Evolutionary conservation across 108 stramenopile genomes (phyloP).

Genomic region (Nitzschia inconspicua): DNA sequence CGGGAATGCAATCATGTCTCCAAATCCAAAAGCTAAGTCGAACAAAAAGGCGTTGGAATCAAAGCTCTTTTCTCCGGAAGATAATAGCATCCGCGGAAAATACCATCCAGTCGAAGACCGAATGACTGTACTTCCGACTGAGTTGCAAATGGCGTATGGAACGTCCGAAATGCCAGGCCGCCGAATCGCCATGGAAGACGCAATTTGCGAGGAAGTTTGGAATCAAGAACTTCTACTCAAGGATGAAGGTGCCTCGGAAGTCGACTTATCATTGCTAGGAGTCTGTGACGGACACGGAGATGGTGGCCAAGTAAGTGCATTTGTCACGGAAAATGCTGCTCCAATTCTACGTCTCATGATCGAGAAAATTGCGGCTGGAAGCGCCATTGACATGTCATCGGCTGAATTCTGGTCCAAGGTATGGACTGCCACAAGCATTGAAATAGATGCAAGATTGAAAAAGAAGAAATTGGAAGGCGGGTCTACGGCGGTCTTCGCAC

Average conservation of each 20-base stretch:
- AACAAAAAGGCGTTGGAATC: constrained; percentile 40
- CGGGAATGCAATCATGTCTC: constrained; percentile 56
- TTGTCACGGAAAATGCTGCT: constrained; percentile 46
- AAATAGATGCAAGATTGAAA: constrained; percentile 55
- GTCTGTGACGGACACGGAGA: constrained; percentile 96
- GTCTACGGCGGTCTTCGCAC: constrained; percentile 75
- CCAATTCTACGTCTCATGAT: constrained; percentile 18
- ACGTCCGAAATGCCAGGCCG: constrained; percentile 79
- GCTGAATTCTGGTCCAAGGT: constrained; percentile 18
- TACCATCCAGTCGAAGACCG: constrained; percentile 40
- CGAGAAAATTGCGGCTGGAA: not conserved
- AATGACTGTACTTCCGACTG: not conserved
- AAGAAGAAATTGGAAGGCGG: constrained; percentile 40
- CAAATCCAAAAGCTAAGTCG: constrained; percentile 40
- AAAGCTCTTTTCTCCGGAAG: constrained; percentile 51
- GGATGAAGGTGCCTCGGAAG: constrained; percentile 7
- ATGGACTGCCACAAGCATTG: constrained; percentile 31
- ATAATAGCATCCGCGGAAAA: constrained; percentile 56
- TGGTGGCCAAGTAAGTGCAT: constrained; percentile 48
- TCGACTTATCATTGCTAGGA: constrained; percentile 48
- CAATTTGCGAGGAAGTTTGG: constrained; percentile 38
- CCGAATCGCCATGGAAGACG: constrained; percentile 90
- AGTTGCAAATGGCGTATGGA: constrained; percentile 50
- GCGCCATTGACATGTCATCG: constrained; percentile 1
- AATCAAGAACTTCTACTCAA: too few relatives aligned